phyloP scores from a whole-genome alignment of 1,284 basidiomycete species.

The Moesziomyces aphidis region DNA sequence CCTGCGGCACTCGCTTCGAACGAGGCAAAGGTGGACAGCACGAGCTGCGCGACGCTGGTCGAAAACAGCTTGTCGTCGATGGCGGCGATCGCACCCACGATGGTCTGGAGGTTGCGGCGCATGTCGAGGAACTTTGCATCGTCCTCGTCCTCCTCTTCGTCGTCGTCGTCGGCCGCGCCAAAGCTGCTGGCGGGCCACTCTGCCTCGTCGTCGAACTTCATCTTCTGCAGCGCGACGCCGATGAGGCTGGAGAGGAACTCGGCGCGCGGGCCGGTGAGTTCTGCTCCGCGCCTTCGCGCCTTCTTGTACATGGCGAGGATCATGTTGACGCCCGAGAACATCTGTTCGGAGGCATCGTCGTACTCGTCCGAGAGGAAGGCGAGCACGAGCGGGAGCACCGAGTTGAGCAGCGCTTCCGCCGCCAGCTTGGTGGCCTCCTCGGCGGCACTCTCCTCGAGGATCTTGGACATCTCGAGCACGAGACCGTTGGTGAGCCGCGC shows the following conservation, averaged over 20 bases:
- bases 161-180: conserved; percentile 78
- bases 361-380: conserved; percentile 89
- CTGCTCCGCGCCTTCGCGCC: conserved; percentile 49
- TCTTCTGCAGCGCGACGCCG: conserved; percentile 82
- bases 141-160: conserved; percentile 78
- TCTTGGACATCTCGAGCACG: conserved; percentile 85
- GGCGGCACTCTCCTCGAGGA: conserved; percentile 76
- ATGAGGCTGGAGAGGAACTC: conserved; percentile 83
- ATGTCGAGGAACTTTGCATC: conserved; percentile 84
- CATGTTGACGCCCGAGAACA: conserved; percentile 56
- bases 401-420: conserved; percentile 77
- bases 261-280: conserved; percentile 46
- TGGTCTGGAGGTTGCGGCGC: conserved; percentile 84
- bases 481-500: conserved; percentile 86
- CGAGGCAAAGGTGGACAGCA: conserved; percentile 78
- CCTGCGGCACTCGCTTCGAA: conserved; percentile 73
- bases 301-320: conserved; percentile 64
- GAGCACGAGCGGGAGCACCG: conserved; percentile 83
- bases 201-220: conserved; percentile 73
- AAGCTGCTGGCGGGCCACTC: conserved; percentile 80
- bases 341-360: conserved; percentile 63
- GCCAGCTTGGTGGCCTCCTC: conserved; percentile 76
- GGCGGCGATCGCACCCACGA: conserved; percentile 82
- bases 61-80: conserved; percentile 86
- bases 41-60: conserved; percentile 77